Conservation (phyloP, 805 yeast genomes). For the Cyberlindnera americana region DNA sequence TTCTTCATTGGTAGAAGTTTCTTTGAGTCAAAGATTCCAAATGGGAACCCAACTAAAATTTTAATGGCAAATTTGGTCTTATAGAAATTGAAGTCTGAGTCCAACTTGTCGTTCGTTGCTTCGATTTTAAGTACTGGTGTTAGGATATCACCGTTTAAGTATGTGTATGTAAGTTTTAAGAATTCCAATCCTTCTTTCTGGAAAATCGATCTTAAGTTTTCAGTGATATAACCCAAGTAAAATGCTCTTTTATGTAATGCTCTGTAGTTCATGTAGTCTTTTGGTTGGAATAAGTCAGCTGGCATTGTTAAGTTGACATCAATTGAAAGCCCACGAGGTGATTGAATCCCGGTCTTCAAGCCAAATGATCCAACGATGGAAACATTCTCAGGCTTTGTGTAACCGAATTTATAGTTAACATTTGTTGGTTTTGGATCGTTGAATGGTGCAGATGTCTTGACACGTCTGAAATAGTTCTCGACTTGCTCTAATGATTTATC, state of each 20-base stretch:
- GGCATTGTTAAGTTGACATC: conserved; percentile 89
- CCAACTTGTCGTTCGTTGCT: conserved; percentile 46
- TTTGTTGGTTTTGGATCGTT: conserved; percentile 84
- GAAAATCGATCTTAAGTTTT: conserved; percentile 51
- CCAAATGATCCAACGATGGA: conserved; percentile 89
- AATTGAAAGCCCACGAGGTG: conserved; percentile 59
- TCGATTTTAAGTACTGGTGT: conserved; percentile 70
- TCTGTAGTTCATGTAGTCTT: conserved; percentile 87
- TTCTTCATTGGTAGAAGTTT: conserved; percentile 79
- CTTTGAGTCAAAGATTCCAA: conserved; percentile 64
- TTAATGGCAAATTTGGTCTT: conserved; percentile 71
- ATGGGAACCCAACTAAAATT: conserved; percentile 69
- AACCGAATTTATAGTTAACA: conserved; percentile 69
- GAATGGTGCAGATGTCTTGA: conserved; percentile 69
- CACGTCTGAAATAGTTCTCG: conserved; percentile 46
- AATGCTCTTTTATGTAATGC: conserved; percentile 88
- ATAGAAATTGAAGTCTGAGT: conserved; percentile 51
- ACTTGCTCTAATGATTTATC: conserved; percentile 56
- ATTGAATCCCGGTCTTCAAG: conserved; percentile 71
- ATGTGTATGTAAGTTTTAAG: conserved; percentile 56
- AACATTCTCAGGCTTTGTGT: conserved; percentile 65
- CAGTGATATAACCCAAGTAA: conserved; percentile 76
- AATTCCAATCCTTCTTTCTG: conserved; percentile 49
- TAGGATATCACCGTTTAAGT: conserved; percentile 70
- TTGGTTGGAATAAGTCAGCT: conserved; percentile 63